phyloP scores from a whole-genome alignment of 768 basidiomycete genomes.

The Lentinula detonsa region DNA sequence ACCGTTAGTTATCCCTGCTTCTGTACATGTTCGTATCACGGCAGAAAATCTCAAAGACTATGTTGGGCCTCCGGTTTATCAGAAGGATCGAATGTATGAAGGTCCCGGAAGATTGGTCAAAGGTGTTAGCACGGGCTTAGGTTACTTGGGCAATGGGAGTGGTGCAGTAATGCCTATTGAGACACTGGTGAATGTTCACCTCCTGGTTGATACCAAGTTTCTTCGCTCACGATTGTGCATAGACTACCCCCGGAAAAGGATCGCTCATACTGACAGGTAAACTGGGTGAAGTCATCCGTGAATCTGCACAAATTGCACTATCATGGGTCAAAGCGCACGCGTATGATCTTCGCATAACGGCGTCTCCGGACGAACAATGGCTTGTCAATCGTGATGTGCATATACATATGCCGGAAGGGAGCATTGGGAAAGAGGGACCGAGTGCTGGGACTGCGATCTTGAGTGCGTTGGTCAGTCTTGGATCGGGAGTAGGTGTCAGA shows the following conservation, averaged over 20 bases:
- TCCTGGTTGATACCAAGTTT: constrained; percentile 4
- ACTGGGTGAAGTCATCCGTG: constrained; percentile 95
- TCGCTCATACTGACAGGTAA: constrained; percentile 91
- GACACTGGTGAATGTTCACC: constrained; percentile 59
- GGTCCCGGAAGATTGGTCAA: constrained; percentile 19
- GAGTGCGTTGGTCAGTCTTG: constrained; percentile 86
- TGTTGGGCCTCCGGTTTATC: constrained; percentile 92
- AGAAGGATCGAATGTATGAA: constrained; percentile 86
- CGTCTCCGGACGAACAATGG: constrained; percentile 64
- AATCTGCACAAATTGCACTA: constrained; percentile 91
- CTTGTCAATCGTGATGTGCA: constrained; percentile 86
- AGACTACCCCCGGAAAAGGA: constrained; percentile 98
- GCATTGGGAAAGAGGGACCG: constrained; percentile 92
- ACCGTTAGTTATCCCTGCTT: constrained; percentile 74
- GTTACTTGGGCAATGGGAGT: constrained; percentile 93
- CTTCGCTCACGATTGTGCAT: background rate
- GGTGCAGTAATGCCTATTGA: constrained; percentile 98
- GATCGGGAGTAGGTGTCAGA: constrained; percentile 77
- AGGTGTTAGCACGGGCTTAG: constrained; percentile 92
- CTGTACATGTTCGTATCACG: constrained; percentile 76
- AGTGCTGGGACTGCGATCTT: constrained; percentile 94
- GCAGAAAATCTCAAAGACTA: constrained; percentile 92
- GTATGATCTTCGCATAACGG: constrained; percentile 81
- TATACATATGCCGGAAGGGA: constrained; percentile 95
- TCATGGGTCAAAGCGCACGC: constrained; percentile 93